Conservation (phyloP, 2,329 filamentous ascomycete species). For the Podosphaera xanthii region DNA sequence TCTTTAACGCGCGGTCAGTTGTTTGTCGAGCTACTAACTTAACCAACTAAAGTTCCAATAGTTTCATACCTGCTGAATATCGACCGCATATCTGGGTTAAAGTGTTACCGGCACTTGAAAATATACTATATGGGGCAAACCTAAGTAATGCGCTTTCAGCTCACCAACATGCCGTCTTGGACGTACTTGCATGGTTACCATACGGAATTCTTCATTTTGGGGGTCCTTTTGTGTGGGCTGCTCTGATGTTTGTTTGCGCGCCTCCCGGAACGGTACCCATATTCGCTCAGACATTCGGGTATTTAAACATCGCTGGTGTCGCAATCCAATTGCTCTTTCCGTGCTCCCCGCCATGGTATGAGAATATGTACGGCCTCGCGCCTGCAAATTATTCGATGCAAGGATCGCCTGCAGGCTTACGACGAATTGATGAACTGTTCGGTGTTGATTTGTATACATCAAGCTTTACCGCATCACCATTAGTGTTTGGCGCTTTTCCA, state of each 20-base stretch:
- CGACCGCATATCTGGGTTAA: slow-evolving; percentile 89
- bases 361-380: slow-evolving; percentile 74
- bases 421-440: slow-evolving; percentile 71
- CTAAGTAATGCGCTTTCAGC: slow-evolving; percentile 87
- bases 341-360: slow-evolving; percentile 92
- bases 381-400: slow-evolving; percentile 82
- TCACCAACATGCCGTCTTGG: slow-evolving; percentile 62
- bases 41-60: slow-evolving; percentile 18
- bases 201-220: slow-evolving; percentile 85
- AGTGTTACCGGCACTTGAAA: slow-evolving; percentile 80
- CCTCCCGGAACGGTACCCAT: slow-evolving; percentile 68
- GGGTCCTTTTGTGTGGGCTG: slow-evolving; percentile 56
- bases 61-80: slow-evolving; percentile 74
- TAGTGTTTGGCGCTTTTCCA: slow-evolving; percentile 89
- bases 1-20: slow-evolving; percentile 53
- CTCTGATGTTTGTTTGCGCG: slow-evolving; percentile 67
- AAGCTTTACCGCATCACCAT: slow-evolving; percentile 68
- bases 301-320: slow-evolving; percentile 76
- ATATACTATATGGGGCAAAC: slow-evolving; percentile 89
- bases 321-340: slow-evolving; percentile 76
- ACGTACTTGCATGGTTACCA: slow-evolving; percentile 78
- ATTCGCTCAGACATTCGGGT: slow-evolving; percentile 73
- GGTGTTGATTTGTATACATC: slow-evolving; percentile 85
- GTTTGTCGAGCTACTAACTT: neutral
- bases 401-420: slow-evolving; percentile 72